Percentiles rank a stretch among this genome's conserved stretches.
These are phyloP conservation scores for Piper longum DNA, from an alignment of 164 flowering plant genomes.

Conservation along the genomic window DNA sequence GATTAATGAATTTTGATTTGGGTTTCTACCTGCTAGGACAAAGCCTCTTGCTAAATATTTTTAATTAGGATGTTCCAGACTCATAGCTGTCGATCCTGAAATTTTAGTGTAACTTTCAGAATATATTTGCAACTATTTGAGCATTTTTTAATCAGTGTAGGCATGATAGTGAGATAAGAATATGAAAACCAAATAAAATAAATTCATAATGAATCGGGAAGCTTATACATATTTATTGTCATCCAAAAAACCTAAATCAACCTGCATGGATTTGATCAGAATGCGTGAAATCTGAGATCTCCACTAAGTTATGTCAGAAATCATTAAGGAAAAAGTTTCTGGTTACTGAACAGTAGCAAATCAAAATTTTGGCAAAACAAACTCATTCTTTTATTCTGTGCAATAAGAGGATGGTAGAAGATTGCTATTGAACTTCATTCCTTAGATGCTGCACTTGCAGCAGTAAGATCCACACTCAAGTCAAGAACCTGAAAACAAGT, in stretches of 20 bases:
- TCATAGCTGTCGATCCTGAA: too few species aligned
- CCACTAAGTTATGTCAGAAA: too few species aligned
- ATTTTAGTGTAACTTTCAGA: too few species aligned
- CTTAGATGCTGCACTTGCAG: constrained; percentile 64
- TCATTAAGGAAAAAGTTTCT: not conserved
- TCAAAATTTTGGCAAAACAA: not conserved
- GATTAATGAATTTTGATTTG: too few species aligned
- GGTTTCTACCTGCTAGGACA: too few species aligned
- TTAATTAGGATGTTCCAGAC: too few species aligned
- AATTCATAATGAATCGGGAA: too few species aligned
- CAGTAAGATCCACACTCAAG: constrained; percentile 73
- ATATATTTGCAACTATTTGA: too few species aligned
- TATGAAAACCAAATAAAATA: too few species aligned
- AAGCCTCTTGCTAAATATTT: too few species aligned
- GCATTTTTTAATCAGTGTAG: too few species aligned
- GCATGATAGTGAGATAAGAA: too few species aligned
- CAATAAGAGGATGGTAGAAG: not conserved
- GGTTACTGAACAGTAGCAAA: not conserved
- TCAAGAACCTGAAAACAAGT: constrained; percentile 35
- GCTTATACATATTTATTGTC: not conserved
- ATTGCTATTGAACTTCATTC: constrained; percentile 14
- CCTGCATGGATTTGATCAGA: not conserved
- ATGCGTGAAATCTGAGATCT: not conserved
- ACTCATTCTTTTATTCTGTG: not conserved
- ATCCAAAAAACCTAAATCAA: not conserved